These are phyloP conservation scores for Acacia acuminata DNA, from an alignment of 306 rosid species.

Conservation along the genomic window DNA sequence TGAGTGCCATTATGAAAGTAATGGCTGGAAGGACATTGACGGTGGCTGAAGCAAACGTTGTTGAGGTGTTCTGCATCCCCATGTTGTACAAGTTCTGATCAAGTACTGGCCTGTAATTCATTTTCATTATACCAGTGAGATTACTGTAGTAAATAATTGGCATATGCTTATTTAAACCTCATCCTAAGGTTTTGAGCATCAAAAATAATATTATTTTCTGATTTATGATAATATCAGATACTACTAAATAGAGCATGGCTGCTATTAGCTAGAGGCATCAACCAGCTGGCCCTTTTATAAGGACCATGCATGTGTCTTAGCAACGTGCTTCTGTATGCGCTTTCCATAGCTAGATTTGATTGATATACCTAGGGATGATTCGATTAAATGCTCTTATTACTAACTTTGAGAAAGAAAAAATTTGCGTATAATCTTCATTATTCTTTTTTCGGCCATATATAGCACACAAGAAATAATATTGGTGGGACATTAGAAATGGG, in stretches of 20 bases:
- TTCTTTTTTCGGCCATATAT: too few relatives aligned
- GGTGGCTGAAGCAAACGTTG: slow-evolving; percentile 85
- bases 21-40: slow-evolving; percentile 89
- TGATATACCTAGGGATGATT: neutral
- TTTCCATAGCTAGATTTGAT: neutral
- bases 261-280: neutral
- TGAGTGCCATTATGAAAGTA: slow-evolving; percentile 87
- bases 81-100: slow-evolving; percentile 89
- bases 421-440: too few relatives aligned
- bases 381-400: neutral
- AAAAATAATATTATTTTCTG: neutral
- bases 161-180: neutral
- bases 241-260: neutral
- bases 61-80: slow-evolving; percentile 92
- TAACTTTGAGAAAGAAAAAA: neutral
- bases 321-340: neutral
- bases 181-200: neutral
- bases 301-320: neutral
- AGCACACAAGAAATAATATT: neutral
- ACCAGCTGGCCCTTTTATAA: neutral
- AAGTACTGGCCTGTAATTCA: slow-evolving; percentile 81
- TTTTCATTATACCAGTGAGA: slow-evolving; percentile 15
- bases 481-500: neutral
- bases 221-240: neutral
- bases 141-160: neutral